phyloP scores from a whole-genome alignment of 163 green algal genomes.

The Scenedesmus sp. region DNA sequence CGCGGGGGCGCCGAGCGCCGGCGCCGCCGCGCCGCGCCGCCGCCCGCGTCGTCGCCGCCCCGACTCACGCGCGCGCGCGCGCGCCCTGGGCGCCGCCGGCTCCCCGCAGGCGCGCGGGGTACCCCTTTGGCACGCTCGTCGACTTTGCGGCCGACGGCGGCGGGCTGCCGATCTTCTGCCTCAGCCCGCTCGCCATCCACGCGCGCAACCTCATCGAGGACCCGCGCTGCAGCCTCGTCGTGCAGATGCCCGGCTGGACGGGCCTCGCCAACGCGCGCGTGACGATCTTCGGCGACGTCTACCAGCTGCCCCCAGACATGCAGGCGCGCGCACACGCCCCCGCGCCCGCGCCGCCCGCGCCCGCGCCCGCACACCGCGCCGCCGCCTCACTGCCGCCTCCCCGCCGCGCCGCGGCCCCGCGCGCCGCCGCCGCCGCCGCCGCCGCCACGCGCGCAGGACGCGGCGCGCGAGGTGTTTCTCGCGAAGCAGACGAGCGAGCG shows the following conservation, averaged over 20 bases:
- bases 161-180: constrained; percentile 89
- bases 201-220: constrained; percentile 95
- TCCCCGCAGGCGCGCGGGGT: constrained; percentile 72
- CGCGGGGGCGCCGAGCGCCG: too few species aligned
- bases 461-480: constrained; percentile 71
- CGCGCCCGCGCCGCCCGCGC: too few species aligned
- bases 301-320: constrained; percentile 66
- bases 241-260: constrained; percentile 96
- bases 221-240: constrained; percentile 81
- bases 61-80: background rate
- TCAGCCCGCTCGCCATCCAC: constrained; percentile 96
- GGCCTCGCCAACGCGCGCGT: constrained; percentile 95
- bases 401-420: too few species aligned
- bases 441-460: constrained; percentile 45
- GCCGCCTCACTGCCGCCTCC: too few species aligned
- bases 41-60: background rate
- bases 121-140: constrained; percentile 97
- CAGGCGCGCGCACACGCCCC: constrained; percentile 52
- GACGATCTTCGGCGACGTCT: constrained; percentile 95
- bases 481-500: constrained; percentile 71
- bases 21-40: too few species aligned
- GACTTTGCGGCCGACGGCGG: constrained; percentile 92
- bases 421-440: too few species aligned
- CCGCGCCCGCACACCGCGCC: too few species aligned
- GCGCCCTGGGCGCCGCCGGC: too few species aligned